Evolutionary conservation across 139 green algal species (phyloP), one percentile per base, ranked within the genome.

Genomic region (Chlamydomonas applanata): DNA sequence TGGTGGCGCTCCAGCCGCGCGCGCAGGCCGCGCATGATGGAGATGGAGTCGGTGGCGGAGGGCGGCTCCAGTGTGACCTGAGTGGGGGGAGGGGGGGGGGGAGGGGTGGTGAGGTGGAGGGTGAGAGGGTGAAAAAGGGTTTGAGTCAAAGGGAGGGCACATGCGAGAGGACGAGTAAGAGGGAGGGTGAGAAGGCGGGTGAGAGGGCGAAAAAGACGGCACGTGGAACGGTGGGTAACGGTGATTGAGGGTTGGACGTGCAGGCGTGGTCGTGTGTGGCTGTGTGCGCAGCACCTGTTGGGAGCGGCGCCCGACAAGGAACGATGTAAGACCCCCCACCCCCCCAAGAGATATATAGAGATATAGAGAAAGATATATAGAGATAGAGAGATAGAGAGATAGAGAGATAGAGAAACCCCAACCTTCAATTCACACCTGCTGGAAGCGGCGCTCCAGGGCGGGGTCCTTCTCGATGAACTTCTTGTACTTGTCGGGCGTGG

Each of bases 391-490:
- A n/a, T n/a, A n/a, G n/a, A n/a, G n/a, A n/a, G n/a, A n/a, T n/a
- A n/a, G n/a, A n/a, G n/a, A n/a, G n/a, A n/a, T n/a, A n/a, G n/a
- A n/a, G n/a, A 49, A 49, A 7, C n/a, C 56, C 13, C 24, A 63
- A 63, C 25, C 24, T 9, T 63, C 11, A 63, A 9, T 16, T 16
- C 54, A 17, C 61, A 77, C 69, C 61, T 88, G 82, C 83, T 97
- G 92, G 86, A 97, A 97, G 44, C 94, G 85, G n/a, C 95, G 84
- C 89, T 99, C 95, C 72, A 99, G 82, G 0, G 93, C 95, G 5
- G 95, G 91, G 84, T 99, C 95, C 87, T 98, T 98, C 91, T 99
- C 95, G 46, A 99, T 98, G 88, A 98, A 94, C 84, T 81, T 82
- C 29, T 93, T 78, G 86, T 95, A 98, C 91, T 99, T 96, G 78